Evolutionary conservation across 2,329 filamentous ascomycete genomes (phyloP), one percentile per base, ranked within the genome.

Genomic region (Verticillium klebahnii): DNA sequence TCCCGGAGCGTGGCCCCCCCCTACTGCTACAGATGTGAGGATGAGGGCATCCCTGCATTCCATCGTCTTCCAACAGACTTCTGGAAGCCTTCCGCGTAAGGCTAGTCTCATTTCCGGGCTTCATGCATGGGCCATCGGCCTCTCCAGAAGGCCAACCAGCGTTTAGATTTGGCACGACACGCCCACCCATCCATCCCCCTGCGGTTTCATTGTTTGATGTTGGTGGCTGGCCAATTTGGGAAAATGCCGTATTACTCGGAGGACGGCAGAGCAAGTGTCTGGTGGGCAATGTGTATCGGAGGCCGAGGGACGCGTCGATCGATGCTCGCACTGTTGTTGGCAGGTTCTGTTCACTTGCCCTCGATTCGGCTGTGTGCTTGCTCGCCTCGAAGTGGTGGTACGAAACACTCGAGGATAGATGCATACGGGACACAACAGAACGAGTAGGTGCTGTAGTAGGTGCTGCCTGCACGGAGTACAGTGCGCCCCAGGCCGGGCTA

Each of bases 61-160:
- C 56, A 56, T 50, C 59, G 31, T 40, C 57, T 66, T 65, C 60
- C 56, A 63, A 67, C 71, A 70, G 66, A 61, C 67, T 76, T 76
- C 74, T 70, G 69, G 74, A 76, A 76, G 66, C 69, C 68, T 75
- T 69, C 73, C 69, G 60, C 58, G 60, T 36, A 36, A n/a, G 65
- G 73, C 60, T 74, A 75, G 72, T 62, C 60, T 65, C 70, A 72
- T 70, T 65, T 72, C 68, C 67, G 56, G 63, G 25, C 65, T 63
- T 65, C 63, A 67, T 68, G 69, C 66, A 69, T 66, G 63, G 66
- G 63, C 66, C 66, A 69, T 60, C 37, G 29, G 56, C 60, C 50
- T 37, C 54, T 25, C 58, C 54, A 59, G 59, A 50, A 61, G 58
- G 19, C 45, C 45, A 52, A 52, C 45, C 45, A 25, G 45, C 9